Conservation (phyloP, 2,329 filamentous ascomycete genomes). For the Byssochlamys sp. region DNA sequence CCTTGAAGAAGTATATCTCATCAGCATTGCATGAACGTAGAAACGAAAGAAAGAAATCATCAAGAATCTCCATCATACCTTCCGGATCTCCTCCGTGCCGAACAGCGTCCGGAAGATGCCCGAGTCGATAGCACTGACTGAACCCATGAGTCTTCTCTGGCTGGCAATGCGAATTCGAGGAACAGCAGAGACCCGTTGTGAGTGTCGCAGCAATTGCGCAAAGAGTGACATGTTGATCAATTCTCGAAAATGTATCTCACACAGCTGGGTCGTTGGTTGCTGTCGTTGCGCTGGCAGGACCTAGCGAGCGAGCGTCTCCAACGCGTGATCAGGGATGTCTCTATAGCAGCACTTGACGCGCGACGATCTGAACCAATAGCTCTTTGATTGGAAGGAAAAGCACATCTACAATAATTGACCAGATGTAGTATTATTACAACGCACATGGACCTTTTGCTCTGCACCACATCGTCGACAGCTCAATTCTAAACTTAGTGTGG, state of each 20-base stretch:
- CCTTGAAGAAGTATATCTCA: conserved; percentile 11
- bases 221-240: conserved; percentile 8
- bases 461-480: not conserved
- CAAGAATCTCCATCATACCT: conserved; percentile 5
- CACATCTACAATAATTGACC: not conserved
- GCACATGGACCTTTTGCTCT: not conserved
- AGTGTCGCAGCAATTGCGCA: conserved; percentile 7
- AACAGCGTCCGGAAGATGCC: conserved; percentile 44
- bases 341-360: not conserved
- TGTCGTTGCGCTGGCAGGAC: not conserved
- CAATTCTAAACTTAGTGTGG: not conserved
- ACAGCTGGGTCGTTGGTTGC: not conserved
- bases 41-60: not conserved
- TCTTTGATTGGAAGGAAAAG: not conserved
- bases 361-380: not conserved
- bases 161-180: conserved; percentile 40
- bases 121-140: conserved; percentile 36
- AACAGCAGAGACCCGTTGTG: conserved; percentile 3
- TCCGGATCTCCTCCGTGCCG: conserved; percentile 43
- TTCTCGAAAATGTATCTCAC: too few relatives aligned
- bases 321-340: not conserved
- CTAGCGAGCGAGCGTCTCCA: not conserved
- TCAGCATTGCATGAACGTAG: not conserved
- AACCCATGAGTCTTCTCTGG: conserved; percentile 51
- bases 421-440: not conserved